phyloP scores from a whole-genome alignment of 2,329 filamentous ascomycete species.

The Helotiales sp. region DNA sequence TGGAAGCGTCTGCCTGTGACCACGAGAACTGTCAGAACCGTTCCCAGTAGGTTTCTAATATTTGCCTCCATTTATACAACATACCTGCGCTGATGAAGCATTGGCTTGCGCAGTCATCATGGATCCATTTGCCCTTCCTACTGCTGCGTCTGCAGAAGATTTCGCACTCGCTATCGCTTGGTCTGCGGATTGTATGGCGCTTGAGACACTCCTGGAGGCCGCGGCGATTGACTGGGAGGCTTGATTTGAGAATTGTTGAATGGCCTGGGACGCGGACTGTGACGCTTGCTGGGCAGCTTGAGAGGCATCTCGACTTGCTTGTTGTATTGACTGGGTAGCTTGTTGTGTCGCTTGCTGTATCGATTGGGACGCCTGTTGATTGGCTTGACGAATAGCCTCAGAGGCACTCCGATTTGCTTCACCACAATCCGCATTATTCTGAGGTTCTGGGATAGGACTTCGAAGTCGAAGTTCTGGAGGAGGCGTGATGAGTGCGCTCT shows the following conservation, averaged over 20 bases:
- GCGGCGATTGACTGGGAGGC: conserved; percentile 37
- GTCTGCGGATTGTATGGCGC: conserved; percentile 35
- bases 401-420: conserved; percentile 36
- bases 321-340: conserved; percentile 30
- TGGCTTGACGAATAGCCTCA: conserved; percentile 35
- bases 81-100: conserved; percentile 34
- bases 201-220: conserved; percentile 35
- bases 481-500: conserved; percentile 34
- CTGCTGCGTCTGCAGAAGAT: conserved; percentile 33
- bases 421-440: conserved; percentile 26
- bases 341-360: conserved; percentile 31
- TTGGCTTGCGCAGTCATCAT: conserved; percentile 33
- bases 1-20: conserved; percentile 32
- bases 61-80: conserved; percentile 6
- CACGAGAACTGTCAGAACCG: conserved; percentile 10
- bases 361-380: conserved; percentile 30
- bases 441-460: conserved; percentile 30
- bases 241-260: conserved; percentile 27
- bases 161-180: conserved; percentile 32
- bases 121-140: conserved; percentile 32
- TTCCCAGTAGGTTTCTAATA: neutral
- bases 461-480: conserved; percentile 35
- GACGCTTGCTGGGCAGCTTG: conserved; percentile 32
- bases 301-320: conserved; percentile 32
- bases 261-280: conserved; percentile 36